phyloP scores from a whole-genome alignment of 2,329 filamentous ascomycete species.

The Beauveria rudraprayagi region DNA sequence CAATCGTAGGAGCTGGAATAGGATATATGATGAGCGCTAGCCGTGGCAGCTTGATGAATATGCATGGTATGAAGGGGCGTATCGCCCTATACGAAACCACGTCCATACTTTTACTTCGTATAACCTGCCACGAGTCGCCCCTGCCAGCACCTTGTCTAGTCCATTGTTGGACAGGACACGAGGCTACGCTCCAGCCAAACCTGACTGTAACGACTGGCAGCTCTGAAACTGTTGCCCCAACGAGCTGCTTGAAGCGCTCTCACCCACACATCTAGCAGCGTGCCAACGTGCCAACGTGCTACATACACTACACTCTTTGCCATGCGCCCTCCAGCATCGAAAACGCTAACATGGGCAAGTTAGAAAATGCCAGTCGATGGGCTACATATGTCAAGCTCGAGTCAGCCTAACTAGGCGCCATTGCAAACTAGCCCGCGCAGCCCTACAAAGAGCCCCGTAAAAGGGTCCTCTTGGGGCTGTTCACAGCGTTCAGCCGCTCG shows the following conservation, averaged over 20 bases:
- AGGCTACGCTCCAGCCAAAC: not conserved
- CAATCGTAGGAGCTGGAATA: not conserved
- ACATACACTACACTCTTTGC: not conserved
- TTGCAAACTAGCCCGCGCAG: not conserved
- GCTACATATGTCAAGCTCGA: not conserved
- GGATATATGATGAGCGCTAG: not conserved
- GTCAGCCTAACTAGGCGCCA: slow-evolving; percentile 1
- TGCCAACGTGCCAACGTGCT: not conserved
- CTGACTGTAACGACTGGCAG: too few species aligned
- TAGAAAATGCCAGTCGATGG: not conserved
- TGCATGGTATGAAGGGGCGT: too few species aligned
- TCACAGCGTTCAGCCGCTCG: not conserved
- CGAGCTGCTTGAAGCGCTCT: not conserved
- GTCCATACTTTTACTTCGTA: too few species aligned
- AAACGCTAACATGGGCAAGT: not conserved
- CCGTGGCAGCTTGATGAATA: too few species aligned
- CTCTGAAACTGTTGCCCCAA: not conserved
- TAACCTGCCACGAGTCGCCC: not conserved
- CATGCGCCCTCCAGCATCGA: not conserved
- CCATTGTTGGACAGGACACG: not conserved
- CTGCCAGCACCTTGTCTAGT: not conserved
- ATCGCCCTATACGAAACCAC: not conserved
- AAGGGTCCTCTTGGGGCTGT: not conserved
- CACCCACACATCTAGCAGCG: not conserved
- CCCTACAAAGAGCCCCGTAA: slow-evolving; percentile 3